Percentiles rank a stretch among this genome's conserved stretches.
Evolutionary conservation across 495 filamentous ascomycete genomes (phyloP).

Genomic region (Poronia punctata): DNA sequence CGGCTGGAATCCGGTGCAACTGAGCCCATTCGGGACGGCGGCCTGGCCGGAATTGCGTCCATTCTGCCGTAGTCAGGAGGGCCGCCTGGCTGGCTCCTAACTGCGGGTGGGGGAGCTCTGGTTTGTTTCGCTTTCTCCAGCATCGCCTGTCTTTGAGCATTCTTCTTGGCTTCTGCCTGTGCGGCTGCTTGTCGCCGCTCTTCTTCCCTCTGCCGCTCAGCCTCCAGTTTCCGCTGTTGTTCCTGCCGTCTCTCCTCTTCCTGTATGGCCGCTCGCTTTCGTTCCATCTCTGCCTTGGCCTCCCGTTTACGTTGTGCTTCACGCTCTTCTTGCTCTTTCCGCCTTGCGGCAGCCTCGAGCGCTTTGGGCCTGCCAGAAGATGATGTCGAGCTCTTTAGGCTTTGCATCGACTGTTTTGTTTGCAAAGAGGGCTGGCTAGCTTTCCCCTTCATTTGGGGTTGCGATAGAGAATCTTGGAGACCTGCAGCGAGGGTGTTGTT

Average conservation of each 20-base stretch:
- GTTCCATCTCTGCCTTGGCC: constrained; percentile 68
- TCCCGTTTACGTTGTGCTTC: constrained; percentile 73
- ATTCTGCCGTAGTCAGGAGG: constrained; percentile 36
- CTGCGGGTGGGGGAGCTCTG: constrained; percentile 45
- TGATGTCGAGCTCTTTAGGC: constrained; percentile 64
- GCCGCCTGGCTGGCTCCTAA: constrained; percentile 41
- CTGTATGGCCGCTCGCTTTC: constrained; percentile 57
- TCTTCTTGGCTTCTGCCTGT: constrained; percentile 52
- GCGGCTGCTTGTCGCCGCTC: constrained; percentile 35
- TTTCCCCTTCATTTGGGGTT: constrained; percentile 50
- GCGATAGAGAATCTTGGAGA: constrained; percentile 52
- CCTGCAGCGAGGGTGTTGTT: constrained; percentile 51
- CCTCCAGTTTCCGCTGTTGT: constrained; percentile 44
- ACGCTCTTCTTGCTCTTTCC: constrained; percentile 74
- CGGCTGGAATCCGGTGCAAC: constrained; percentile 32
- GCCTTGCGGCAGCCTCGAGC: constrained; percentile 59
- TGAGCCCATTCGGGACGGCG: constrained; percentile 37
- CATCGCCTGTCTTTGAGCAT: constrained; percentile 63
- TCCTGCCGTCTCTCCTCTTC: constrained; percentile 50
- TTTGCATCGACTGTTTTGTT: constrained; percentile 54
- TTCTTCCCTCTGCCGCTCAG: constrained; percentile 44
- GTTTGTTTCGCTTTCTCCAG: constrained; percentile 58
- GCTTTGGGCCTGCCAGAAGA: constrained; percentile 54
- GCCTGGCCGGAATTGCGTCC: constrained; percentile 25
- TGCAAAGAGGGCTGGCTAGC: constrained; percentile 61